These are phyloP conservation scores for Xylaria cubensis DNA, from an alignment of 495 filamentous ascomycete genomes.

Conservation along the genomic window DNA sequence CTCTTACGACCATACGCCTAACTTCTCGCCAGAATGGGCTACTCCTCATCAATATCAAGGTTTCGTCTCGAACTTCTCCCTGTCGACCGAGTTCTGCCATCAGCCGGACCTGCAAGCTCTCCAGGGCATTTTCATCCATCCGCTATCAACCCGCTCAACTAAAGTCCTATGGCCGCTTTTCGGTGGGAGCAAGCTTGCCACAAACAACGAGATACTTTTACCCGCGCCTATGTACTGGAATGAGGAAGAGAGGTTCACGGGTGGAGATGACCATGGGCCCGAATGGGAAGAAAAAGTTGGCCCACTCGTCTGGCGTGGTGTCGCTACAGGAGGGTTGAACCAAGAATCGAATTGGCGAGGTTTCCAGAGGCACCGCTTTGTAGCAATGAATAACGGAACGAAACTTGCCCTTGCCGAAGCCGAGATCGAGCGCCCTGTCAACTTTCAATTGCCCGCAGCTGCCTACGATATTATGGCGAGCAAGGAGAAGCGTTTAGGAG, in stretches of 20 bases:
- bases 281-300: conserved; percentile 64
- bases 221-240: conserved; percentile 77
- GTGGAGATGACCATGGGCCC: conserved; percentile 56
- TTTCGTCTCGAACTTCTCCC: conserved; percentile 69
- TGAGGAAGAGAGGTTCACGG: conserved; percentile 72
- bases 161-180: conserved; percentile 70
- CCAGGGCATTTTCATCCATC: conserved; percentile 72
- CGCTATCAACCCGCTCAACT: conserved; percentile 61
- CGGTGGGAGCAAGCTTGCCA: conserved; percentile 72
- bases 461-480: conserved; percentile 46
- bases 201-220: conserved; percentile 79
- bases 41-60: conserved; percentile 58
- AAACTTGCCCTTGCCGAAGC: conserved; percentile 53
- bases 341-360: conserved; percentile 64
- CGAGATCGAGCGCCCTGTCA: conserved; percentile 41
- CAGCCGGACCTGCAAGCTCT: conserved; percentile 60
- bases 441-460: conserved; percentile 48
- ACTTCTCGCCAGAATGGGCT: conserved; percentile 48
- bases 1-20: conserved; percentile 49
- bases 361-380: conserved; percentile 75
- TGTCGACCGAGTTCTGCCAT: conserved; percentile 69
- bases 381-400: conserved; percentile 69
- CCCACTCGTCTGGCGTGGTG: conserved; percentile 69
- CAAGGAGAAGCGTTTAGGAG: conserved; percentile 42
- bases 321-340: conserved; percentile 70